Base-by-base conservation (phyloP, 371 early-diverging fungal species). In the Synchytrium microbalum region DNA sequence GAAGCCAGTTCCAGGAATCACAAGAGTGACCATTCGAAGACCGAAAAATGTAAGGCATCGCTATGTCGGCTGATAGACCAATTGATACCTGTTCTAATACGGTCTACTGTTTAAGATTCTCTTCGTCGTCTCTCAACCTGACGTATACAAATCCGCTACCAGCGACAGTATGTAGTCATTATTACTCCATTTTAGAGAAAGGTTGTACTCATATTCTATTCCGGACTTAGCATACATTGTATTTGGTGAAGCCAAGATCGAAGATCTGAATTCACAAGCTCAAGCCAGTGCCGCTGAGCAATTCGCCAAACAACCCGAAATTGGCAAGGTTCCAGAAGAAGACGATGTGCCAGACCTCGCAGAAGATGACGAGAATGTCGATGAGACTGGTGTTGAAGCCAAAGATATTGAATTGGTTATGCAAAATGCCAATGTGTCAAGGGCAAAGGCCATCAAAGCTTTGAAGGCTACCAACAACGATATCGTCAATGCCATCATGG, bases 401-500 rank as follows among this genome's bases (percentile, higher is more conserved):
- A 90, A 91, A 81, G 95, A 97, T 81, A 90, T 96, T 71, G 92
- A 91, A 67, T 81, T 97, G 59, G 94, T 96, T 67, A 87, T 95
- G 80, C 72, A 72, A 66, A 95, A 97, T 85, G 92, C 95, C 70
- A 86, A 84, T 72, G 89, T 86, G 67, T 81, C 87, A 66, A 88
- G 95, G 62, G 71, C 84, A 77, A 89, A 92, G 85, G 98, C 96
- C 51, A 81, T 96, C 77, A 88, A 88, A 84, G 95, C 95, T 52
- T 67, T 82, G 59, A 76, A 71, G 67, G 69, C 82, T 71, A 89
- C 91, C 85, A 78, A 85, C 74, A 88, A 84, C 76, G 98, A 97
- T 77, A 87, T 97, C 68, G 92, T 97, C 72, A 92, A 93, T 75
- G 93, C 96, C 72, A 96, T 96, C 82, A 96, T 97, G 93, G 88